Evolutionary conservation across 176 grass and related monocot genomes (phyloP), one percentile per base, ranked within the genome.

Genomic region (Melocanna baccifera): DNA sequence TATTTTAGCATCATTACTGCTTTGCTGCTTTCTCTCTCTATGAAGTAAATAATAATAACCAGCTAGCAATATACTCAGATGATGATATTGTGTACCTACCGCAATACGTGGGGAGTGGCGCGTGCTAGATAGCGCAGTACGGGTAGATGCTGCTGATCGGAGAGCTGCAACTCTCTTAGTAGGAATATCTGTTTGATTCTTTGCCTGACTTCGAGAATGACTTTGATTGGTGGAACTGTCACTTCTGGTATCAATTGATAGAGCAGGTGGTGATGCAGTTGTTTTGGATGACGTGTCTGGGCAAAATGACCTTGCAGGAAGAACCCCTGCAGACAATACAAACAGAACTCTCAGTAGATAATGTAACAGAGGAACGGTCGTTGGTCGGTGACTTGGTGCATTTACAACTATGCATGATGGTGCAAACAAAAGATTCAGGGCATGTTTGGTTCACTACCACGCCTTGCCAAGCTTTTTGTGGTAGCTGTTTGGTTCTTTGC

Each of bases 91-190:
- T n/a, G n/a, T n/a, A n/a, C n/a, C n/a, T n/a, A n/a, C n/a, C n/a
- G n/a, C n/a, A n/a, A n/a, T n/a, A n/a, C n/a, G 90, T 58, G 88
- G 69, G 62, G 92, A 92, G 8, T 71, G 80, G 2, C 88, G 83
- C 0, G 74, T 48, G 55, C 51, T 74, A 46, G 77, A 87, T 65
- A 56, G 20, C 7, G 69, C 15, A 30, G 26, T 78, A 58, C 22
- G 20, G 2, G 87, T 63, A n/a, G 83, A 87, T 56, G 39, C 16
- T 71, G 72, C 53, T 78, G 73, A 59, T 39, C 32, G 51, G 9
- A 37, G 6, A 51, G 5, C 4, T 18, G 10, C 12, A 45, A 56
- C 68, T 46, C 77, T 87, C 78, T 85, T 86, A 68, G 59, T 12
- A 83, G 6, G 52, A 82, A 48, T 29, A 81, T 75, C 67, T 34